These are phyloP conservation scores for Microdochium paspali DNA, from an alignment of 2,329 filamentous ascomycete genomes.

Conservation along the genomic window DNA sequence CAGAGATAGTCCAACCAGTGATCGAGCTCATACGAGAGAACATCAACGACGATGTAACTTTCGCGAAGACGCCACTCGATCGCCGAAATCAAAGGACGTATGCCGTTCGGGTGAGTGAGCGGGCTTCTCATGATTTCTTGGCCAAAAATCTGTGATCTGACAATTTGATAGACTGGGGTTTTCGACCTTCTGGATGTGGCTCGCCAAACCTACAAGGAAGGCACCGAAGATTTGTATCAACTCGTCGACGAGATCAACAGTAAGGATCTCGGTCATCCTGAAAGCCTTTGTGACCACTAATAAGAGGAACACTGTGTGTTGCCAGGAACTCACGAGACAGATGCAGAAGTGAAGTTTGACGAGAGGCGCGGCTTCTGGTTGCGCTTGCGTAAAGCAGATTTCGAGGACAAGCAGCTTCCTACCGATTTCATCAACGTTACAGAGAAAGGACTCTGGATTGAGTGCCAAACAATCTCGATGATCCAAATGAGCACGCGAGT, in stretches of 20 bases:
- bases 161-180: conserved; percentile 53
- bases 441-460: conserved; percentile 63
- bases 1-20: conserved; percentile 50
- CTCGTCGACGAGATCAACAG: conserved; percentile 60
- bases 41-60: conserved; percentile 75
- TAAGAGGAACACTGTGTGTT: not conserved
- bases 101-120: conserved; percentile 60
- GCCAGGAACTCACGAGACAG: conserved; percentile 46
- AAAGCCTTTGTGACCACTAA: not conserved
- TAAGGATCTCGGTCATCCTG: conserved; percentile 20
- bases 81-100: conserved; percentile 84
- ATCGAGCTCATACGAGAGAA: conserved; percentile 55
- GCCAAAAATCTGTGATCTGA: conserved; percentile 9
- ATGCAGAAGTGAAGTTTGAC: conserved; percentile 66
- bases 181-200: conserved; percentile 84
- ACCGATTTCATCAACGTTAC: conserved; percentile 69
- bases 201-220: conserved; percentile 81
- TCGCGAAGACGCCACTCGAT: conserved; percentile 71
- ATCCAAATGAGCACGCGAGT: conserved; percentile 75
- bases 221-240: conserved; percentile 66
- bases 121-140: not conserved
- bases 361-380: conserved; percentile 72
- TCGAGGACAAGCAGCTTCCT: conserved; percentile 52
- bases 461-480: conserved; percentile 80
- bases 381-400: conserved; percentile 50